phyloP scores from a whole-genome alignment of 345 rosid species.

The Dipteronia sinensis region DNA sequence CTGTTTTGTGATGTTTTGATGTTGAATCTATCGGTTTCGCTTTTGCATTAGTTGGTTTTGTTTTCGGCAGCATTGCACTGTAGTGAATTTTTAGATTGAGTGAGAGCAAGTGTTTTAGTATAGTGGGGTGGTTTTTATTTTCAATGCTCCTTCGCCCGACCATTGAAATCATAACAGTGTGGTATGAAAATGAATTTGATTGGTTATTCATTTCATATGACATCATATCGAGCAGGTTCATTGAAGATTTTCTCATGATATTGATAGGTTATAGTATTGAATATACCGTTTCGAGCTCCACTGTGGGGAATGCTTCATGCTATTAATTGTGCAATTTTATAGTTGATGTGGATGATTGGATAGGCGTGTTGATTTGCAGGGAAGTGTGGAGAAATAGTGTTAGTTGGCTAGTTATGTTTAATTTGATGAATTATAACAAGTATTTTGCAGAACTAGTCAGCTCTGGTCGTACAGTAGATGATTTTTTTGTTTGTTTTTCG shows the following conservation, averaged over 20 bases:
- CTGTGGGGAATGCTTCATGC: neutral
- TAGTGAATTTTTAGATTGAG: neutral
- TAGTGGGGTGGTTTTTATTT: neutral
- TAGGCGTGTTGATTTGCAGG: neutral
- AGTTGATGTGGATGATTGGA: neutral
- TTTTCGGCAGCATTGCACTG: neutral
- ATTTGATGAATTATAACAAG: neutral
- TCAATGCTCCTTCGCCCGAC: too few relatives aligned
- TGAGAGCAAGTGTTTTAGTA: neutral
- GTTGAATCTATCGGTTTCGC: neutral
- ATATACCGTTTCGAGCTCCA: neutral
- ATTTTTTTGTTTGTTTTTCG: neutral
- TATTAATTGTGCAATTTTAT: neutral
- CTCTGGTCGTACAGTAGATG: neutral
- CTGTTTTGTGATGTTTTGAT: neutral
- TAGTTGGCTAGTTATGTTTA: neutral
- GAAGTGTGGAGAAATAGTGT: neutral
- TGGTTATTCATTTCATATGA: too few relatives aligned
- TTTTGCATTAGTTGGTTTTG: neutral
- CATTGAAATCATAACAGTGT: too few relatives aligned
- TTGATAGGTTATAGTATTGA: neutral
- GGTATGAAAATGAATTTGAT: neutral
- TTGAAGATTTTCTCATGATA: neutral
- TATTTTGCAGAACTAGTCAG: neutral
- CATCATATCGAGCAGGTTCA: neutral